These are phyloP conservation scores for Ophiocordyceps polyrhachis-furcata DNA, from an alignment of 2,329 filamentous ascomycete species.

Conservation along the genomic window DNA sequence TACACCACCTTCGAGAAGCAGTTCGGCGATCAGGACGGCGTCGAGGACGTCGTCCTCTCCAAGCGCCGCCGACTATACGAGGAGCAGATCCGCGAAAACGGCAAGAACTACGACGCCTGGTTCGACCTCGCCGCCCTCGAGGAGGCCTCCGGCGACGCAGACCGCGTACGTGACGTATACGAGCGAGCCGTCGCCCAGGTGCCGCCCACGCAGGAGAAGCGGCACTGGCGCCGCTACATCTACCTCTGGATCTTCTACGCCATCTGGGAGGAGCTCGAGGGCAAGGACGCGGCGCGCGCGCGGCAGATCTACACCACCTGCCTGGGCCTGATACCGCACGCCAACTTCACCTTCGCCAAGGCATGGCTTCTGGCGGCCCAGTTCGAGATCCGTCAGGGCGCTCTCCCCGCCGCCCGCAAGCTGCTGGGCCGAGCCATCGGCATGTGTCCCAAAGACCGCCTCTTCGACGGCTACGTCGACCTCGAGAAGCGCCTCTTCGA, in stretches of 20 bases:
- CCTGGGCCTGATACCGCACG: conserved; percentile 76
- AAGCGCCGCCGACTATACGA: conserved; percentile 90
- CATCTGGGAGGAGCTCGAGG: conserved; percentile 80
- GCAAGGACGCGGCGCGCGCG: conserved; percentile 58
- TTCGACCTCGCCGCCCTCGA: conserved; percentile 88
- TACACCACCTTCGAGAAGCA: conserved; percentile 99
- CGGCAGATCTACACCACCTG: conserved; percentile 84
- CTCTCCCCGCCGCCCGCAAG: conserved; percentile 67
- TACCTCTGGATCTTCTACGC: conserved; percentile 98
- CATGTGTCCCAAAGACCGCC: conserved; percentile 87
- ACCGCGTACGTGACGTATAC: conserved; percentile 80
- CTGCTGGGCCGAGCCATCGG: conserved; percentile 79
- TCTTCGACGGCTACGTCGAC: conserved; percentile 87
- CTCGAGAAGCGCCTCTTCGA: conserved; percentile 88
- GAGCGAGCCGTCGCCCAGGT: conserved; percentile 91
- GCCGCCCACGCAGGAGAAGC: conserved; percentile 86
- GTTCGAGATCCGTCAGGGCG: conserved; percentile 76
- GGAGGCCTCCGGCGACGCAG: conserved; percentile 64
- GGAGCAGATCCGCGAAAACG: conserved; percentile 80
- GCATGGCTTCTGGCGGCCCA: conserved; percentile 87
- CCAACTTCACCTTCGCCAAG: conserved; percentile 94
- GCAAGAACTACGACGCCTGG: conserved; percentile 95
- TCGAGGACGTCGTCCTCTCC: conserved; percentile 89
- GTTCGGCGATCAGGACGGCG: conserved; percentile 79
- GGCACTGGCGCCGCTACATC: conserved; percentile 93